phyloP scores from a whole-genome alignment of 805 yeast species.

The Clavispora asparagi region DNA sequence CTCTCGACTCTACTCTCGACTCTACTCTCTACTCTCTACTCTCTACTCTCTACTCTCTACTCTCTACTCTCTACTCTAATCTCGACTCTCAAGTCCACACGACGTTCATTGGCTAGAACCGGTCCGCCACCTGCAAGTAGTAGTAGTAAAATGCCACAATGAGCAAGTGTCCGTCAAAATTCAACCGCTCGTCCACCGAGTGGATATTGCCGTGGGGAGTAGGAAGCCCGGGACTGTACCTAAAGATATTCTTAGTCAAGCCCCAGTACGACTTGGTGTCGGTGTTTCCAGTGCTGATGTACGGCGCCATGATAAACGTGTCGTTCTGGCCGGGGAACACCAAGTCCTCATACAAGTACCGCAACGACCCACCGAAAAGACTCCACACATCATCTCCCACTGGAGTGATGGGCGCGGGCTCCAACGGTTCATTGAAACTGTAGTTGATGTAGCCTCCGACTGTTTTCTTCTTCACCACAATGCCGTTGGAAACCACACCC shows the following conservation, averaged over 20 bases:
- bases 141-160: constrained; percentile 37
- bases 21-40: no score
- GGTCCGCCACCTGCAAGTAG: constrained; percentile 41
- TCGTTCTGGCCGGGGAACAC: constrained; percentile 22
- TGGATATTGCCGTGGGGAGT: constrained; percentile 18
- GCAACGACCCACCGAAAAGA: constrained; percentile 54
- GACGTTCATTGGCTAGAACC: neutral
- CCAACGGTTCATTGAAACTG: constrained; percentile 22
- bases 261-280: constrained; percentile 58
- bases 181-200: constrained; percentile 30
- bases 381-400: constrained; percentile 43
- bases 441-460: constrained; percentile 23
- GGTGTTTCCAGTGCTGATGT: constrained; percentile 52
- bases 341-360: constrained; percentile 57
- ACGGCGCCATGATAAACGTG: constrained; percentile 32
- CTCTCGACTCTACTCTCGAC: no score
- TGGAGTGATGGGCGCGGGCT: constrained; percentile 46
- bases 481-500: constrained; percentile 29
- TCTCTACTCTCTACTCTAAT: no score
- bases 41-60: no score
- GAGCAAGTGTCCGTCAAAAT: constrained; percentile 27
- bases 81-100: no score
- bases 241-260: constrained; percentile 47
- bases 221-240: constrained; percentile 38
- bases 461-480: constrained; percentile 19